Conservation (phyloP, 2,329 filamentous ascomycete genomes). For the Taxawa tesnikishii region DNA sequence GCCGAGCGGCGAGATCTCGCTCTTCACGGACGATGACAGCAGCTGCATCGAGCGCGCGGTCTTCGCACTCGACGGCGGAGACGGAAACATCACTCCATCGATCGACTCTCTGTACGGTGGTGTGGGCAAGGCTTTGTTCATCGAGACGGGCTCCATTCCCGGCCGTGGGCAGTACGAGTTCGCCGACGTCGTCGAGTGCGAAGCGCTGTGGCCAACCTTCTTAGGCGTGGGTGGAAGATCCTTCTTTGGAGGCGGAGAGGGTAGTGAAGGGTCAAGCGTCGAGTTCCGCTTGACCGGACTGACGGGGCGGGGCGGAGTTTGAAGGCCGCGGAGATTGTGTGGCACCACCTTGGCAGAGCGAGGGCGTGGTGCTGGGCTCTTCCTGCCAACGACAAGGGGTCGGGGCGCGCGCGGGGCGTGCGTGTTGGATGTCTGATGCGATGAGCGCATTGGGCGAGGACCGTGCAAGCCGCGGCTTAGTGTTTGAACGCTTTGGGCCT, state of each 20-base stretch:
- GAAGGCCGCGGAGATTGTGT: not conserved
- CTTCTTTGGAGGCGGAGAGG: conserved; percentile 19
- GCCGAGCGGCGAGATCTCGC: too few relatives aligned
- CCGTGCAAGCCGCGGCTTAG: too few relatives aligned
- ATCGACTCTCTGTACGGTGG: conserved; percentile 1
- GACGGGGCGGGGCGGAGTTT: conserved; percentile 1
- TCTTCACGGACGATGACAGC: too few relatives aligned
- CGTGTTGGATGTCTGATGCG: not conserved
- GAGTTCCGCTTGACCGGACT: conserved; percentile 5
- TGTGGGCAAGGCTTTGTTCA: conserved; percentile 4
- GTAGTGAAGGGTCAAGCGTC: conserved; percentile 10
- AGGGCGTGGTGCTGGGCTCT: conserved; percentile 3
- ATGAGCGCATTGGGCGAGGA: conserved; percentile 1
- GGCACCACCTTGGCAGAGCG: conserved; percentile 5
- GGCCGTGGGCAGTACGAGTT: too few relatives aligned
- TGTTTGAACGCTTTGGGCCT: too few relatives aligned
- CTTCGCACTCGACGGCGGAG: conserved; percentile 6
- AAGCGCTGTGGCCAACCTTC: not conserved
- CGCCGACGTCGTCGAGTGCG: not conserved
- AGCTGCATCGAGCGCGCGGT: not conserved
- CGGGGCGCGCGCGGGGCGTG: not conserved
- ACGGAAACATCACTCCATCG: conserved; percentile 2
- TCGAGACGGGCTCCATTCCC: not conserved
- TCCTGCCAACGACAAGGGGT: conserved; percentile 1
- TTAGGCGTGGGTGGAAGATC: conserved; percentile 20